A percentile compares a stretch with the other conserved stretches of the same genome.
Evolutionary conservation across 768 basidiomycete species (phyloP).

Genomic region (Leccinum truebloodii): DNA sequence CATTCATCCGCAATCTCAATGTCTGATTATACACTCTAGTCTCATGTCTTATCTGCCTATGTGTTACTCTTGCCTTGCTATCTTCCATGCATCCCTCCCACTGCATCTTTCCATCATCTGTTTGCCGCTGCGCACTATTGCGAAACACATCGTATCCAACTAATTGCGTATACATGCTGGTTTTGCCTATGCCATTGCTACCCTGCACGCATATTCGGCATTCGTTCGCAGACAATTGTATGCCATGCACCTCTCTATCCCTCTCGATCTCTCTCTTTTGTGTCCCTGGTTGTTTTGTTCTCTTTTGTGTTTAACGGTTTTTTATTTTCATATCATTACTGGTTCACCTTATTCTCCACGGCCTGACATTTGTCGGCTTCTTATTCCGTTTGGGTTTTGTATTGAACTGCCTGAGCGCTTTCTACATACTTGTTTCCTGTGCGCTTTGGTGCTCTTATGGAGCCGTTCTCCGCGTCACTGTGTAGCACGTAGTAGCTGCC

Average conservation of each 20-base stretch:
- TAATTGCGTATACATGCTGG: slow-evolving; percentile 36
- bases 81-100: slow-evolving; percentile 36
- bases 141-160: slow-evolving; percentile 38
- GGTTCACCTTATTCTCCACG: slow-evolving; percentile 31
- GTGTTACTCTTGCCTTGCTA: slow-evolving; percentile 40
- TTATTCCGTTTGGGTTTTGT: slow-evolving; percentile 27
- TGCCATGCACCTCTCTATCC: slow-evolving; percentile 19
- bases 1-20: slow-evolving; percentile 38
- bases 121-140: slow-evolving; percentile 34
- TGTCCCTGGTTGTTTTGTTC: slow-evolving; percentile 28
- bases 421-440: slow-evolving; percentile 30
- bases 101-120: slow-evolving; percentile 22
- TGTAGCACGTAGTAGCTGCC: slow-evolving; percentile 35
- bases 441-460: slow-evolving; percentile 30
- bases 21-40: slow-evolving; percentile 40
- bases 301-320: slow-evolving; percentile 21
- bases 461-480: slow-evolving; percentile 34
- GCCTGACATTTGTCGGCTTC: slow-evolving; percentile 28
- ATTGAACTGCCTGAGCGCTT: slow-evolving; percentile 29
- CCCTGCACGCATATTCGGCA: slow-evolving; percentile 22
- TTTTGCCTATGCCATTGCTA: slow-evolving; percentile 31
- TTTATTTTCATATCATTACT: slow-evolving; percentile 34
- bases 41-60: slow-evolving; percentile 37
- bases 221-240: slow-evolving; percentile 27
- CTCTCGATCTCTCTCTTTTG: slow-evolving; percentile 1